phyloP scores from a whole-genome alignment of 495 filamentous ascomycete genomes.

The Lophium mytilinum region DNA sequence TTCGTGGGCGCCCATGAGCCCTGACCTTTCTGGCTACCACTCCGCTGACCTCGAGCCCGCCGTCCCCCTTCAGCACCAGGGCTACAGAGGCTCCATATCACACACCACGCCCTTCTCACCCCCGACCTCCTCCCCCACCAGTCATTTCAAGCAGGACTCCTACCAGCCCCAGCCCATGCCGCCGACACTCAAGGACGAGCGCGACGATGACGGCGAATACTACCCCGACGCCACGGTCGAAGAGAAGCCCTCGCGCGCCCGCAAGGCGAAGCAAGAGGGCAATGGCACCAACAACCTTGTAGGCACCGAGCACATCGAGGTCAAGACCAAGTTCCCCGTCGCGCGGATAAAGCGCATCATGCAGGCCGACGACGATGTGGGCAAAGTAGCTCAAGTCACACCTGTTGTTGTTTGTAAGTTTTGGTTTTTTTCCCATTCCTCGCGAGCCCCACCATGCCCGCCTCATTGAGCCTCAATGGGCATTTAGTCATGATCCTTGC shows the following conservation, averaged over 20 bases:
- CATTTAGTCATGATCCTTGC: conserved; percentile 4
- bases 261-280: conserved; percentile 10
- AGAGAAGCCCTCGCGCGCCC: conserved; percentile 3
- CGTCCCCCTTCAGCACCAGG: conserved; percentile 26
- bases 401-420: conserved; percentile 81
- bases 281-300: conserved; percentile 14
- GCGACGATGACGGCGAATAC: conserved; percentile 16
- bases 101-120: conserved; percentile 20
- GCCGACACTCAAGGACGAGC: conserved; percentile 7
- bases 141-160: background rate
- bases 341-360: conserved; percentile 98
- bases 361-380: conserved; percentile 98
- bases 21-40: conserved; percentile 30
- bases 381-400: conserved; percentile 95
- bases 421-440: conserved; percentile 2
- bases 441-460: background rate
- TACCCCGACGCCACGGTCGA: conserved; percentile 6
- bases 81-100: conserved; percentile 29
- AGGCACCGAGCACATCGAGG: conserved; percentile 44
- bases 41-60: conserved; percentile 13
- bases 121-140: conserved; percentile 8
- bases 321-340: conserved; percentile 94
- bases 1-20: conserved; percentile 30
- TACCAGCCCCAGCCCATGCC: conserved; percentile 12
- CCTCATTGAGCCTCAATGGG: background rate